Conservation (phyloP, 1,284 basidiomycete species). For the Trametes versicolor region DNA sequence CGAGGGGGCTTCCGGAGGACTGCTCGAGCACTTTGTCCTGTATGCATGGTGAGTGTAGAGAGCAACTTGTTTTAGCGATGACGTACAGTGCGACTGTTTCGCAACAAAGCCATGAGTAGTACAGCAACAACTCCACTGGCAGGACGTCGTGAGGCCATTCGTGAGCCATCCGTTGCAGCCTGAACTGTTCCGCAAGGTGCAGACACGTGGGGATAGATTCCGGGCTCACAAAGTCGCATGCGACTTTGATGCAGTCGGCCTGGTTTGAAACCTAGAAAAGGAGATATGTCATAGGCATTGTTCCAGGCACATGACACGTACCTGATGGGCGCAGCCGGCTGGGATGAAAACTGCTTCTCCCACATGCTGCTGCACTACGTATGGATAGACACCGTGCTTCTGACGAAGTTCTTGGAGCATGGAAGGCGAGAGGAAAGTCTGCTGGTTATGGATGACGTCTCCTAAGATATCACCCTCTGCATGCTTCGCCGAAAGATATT, state of each 20-base stretch:
- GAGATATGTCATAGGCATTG: no score
- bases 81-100: no score
- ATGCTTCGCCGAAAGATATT: constrained; percentile 62
- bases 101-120: constrained; percentile 1
- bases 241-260: constrained; percentile 92
- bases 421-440: constrained; percentile 78
- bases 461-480: constrained; percentile 38
- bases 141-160: background rate
- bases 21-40: no score
- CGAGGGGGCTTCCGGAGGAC: no score
- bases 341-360: constrained; percentile 93
- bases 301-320: constrained; percentile 38
- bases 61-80: no score
- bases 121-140: background rate
- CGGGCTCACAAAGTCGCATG: constrained; percentile 90
- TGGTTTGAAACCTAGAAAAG: constrained; percentile 71
- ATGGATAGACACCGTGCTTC: constrained; percentile 71
- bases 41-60: no score
- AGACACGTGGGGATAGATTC: constrained; percentile 82
- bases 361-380: constrained; percentile 81
- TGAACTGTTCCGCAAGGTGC: constrained; percentile 45
- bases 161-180: constrained; percentile 6
- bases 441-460: constrained; percentile 89
- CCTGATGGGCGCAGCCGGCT: constrained; percentile 91
- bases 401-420: constrained; percentile 71